Evolutionary conservation across 169 alveolate genomes (phyloP).

Genomic region (Eimeria falciformis): DNA sequence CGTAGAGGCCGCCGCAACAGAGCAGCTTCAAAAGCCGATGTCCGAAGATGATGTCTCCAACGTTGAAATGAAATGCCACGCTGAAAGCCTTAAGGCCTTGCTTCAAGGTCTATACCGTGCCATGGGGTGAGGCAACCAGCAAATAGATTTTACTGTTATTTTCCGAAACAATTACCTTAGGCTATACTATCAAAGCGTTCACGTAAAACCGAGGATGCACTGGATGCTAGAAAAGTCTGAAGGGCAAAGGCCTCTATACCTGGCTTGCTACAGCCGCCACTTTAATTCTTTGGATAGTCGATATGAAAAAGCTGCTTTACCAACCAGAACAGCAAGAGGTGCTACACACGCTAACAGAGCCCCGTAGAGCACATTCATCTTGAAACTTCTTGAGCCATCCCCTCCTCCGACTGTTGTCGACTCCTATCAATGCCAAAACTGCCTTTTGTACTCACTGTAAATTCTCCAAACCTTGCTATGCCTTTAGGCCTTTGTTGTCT

Average conservation of each 20-base stretch:
- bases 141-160: too few species aligned
- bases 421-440: background rate
- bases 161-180: background rate
- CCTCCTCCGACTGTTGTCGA: background rate
- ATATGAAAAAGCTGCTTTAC: too few species aligned
- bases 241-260: background rate
- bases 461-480: background rate
- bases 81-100: conserved; percentile 57
- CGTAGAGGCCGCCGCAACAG: background rate
- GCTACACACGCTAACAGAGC: background rate
- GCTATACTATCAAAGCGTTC: background rate
- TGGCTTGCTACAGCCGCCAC: too few species aligned
- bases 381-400: background rate
- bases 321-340: background rate
- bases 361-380: background rate
- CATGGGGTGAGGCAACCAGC: conserved; percentile 31
- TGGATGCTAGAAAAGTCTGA: background rate
- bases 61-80: conserved; percentile 45
- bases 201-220: background rate
- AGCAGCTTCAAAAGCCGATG: background rate
- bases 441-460: background rate
- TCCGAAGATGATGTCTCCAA: conserved; percentile 1
- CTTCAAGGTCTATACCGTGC: conserved; percentile 52
- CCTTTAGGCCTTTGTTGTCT: conserved; percentile 16
- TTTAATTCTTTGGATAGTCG: too few species aligned